Evolutionary conservation across 2,329 filamentous ascomycete genomes (phyloP).

Genomic region (Trichoderma sp.): DNA sequence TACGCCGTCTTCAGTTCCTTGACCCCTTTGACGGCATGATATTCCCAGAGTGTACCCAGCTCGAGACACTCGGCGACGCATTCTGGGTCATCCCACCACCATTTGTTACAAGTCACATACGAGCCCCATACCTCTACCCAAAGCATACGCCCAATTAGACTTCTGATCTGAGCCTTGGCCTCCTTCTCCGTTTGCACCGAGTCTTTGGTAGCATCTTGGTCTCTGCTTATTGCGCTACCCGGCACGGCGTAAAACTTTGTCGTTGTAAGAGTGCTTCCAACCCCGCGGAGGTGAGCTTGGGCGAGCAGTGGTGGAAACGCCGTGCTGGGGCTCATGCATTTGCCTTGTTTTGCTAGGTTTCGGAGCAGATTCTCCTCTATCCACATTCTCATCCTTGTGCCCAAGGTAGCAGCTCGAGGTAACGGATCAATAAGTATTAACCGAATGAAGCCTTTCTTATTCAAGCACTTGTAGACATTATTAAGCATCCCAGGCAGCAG

Average conservation of each 20-base stretch:
- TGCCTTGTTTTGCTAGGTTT: slow-evolving; percentile 60
- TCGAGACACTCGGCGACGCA: slow-evolving; percentile 58
- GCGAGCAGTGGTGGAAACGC: slow-evolving; percentile 61
- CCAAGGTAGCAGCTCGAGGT: slow-evolving; percentile 57
- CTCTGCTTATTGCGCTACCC: slow-evolving; percentile 32
- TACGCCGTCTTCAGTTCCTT: slow-evolving; percentile 40
- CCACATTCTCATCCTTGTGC: slow-evolving; percentile 61
- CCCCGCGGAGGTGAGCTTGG: slow-evolving; percentile 54
- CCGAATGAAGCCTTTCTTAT: slow-evolving; percentile 57
- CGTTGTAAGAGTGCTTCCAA: slow-evolving; percentile 50
- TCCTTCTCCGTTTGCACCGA: slow-evolving; percentile 31
- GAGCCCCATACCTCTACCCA: slow-evolving; percentile 64
- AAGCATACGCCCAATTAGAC: slow-evolving; percentile 56
- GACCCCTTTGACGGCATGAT: slow-evolving; percentile 57
- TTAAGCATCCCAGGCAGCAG: slow-evolving; percentile 59
- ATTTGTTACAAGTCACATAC: slow-evolving; percentile 50
- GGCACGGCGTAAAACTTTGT: slow-evolving; percentile 53
- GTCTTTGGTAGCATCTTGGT: background rate
- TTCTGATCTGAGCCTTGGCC: slow-evolving; percentile 51
- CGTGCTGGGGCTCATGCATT: slow-evolving; percentile 60
- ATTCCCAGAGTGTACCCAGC: slow-evolving; percentile 60
- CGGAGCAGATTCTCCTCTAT: slow-evolving; percentile 61
- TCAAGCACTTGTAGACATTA: slow-evolving; percentile 58
- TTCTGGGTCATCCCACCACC: slow-evolving; percentile 64
- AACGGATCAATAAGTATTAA: slow-evolving; percentile 64